phyloP scores from a whole-genome alignment of 2,329 filamentous ascomycete genomes.

The Periconia macrospinosa region DNA sequence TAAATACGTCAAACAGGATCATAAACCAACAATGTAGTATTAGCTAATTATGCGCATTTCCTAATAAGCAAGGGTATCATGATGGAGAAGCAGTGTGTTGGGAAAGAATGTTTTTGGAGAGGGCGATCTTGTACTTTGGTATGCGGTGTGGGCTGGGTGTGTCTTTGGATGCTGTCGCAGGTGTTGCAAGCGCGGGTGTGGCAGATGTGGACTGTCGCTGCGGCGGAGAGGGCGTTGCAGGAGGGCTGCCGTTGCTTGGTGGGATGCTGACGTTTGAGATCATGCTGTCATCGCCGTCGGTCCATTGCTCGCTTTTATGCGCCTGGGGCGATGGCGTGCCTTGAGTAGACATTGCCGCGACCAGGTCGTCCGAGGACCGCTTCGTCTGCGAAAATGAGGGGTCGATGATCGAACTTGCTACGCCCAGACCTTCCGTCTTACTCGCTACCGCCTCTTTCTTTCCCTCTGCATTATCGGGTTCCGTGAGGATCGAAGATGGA shows the following conservation, averaged over 20 bases:
- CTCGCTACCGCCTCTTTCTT: slow-evolving; percentile 16
- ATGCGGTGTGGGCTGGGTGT: slow-evolving; percentile 24
- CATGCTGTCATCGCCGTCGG: slow-evolving; percentile 15
- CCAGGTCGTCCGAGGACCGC: slow-evolving; percentile 36
- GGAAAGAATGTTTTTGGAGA: slow-evolving; percentile 29
- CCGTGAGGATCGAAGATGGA: slow-evolving; percentile 27
- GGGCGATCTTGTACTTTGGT: slow-evolving; percentile 37
- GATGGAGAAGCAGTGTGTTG: slow-evolving; percentile 5
- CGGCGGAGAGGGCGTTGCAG: slow-evolving; percentile 19
- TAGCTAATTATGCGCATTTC: not conserved
- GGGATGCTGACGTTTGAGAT: slow-evolving; percentile 16
- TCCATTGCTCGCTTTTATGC: slow-evolving; percentile 14
- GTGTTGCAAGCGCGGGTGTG: not conserved
- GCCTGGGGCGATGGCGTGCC: slow-evolving; percentile 27
- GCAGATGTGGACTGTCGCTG: not conserved
- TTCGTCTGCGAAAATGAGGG: slow-evolving; percentile 37
- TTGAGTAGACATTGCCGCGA: slow-evolving; percentile 26
- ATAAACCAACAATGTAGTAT: not conserved
- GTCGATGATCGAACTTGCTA: slow-evolving; percentile 20
- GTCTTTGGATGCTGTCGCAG: not conserved
- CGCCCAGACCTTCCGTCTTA: slow-evolving; percentile 28
- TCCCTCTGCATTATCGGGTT: slow-evolving; percentile 16
- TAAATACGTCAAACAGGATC: no score
- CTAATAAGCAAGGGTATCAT: slow-evolving; percentile 5
- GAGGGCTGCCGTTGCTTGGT: slow-evolving; percentile 21